Percentiles rank a stretch among this genome's conserved stretches.
phyloP scores from a whole-genome alignment of 1,284 basidiomycete genomes.

The Ceratorhiza oryzae-sativae region DNA sequence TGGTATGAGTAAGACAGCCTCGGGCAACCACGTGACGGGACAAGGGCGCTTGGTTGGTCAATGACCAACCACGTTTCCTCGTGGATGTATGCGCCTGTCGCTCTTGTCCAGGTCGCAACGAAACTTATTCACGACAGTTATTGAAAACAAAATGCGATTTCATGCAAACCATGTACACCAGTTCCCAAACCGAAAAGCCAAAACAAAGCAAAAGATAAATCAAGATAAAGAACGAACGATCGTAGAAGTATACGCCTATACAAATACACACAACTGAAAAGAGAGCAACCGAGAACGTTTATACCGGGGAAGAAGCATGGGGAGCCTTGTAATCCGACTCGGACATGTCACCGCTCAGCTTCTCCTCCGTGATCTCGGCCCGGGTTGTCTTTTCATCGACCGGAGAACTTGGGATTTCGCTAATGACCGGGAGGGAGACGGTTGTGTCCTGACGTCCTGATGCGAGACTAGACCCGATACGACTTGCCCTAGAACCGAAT shows the following conservation, averaged over 20 bases:
- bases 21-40: neutral
- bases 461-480: neutral
- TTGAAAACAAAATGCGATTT: too few species aligned
- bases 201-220: neutral
- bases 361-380: neutral
- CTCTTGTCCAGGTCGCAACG: too few species aligned
- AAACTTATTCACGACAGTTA: too few species aligned
- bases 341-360: neutral
- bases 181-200: neutral
- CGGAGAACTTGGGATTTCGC: neutral
- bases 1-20: slow-evolving; percentile 14
- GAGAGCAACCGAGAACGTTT: neutral
- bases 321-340: neutral
- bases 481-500: slow-evolving; percentile 3
- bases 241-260: neutral
- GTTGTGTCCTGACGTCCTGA: slow-evolving; percentile 1
- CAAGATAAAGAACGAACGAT: slow-evolving; percentile 10
- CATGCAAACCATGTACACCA: too few species aligned
- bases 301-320: neutral
- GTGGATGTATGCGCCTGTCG: too few species aligned
- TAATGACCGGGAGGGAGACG: neutral
- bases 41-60: neutral
- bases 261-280: neutral
- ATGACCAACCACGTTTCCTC: too few species aligned
- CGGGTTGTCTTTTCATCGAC: slow-evolving; percentile 1